These are phyloP conservation scores for Aspergillus homomorphus DNA, from an alignment of 495 filamentous ascomycete genomes.

Conservation along the genomic window DNA sequence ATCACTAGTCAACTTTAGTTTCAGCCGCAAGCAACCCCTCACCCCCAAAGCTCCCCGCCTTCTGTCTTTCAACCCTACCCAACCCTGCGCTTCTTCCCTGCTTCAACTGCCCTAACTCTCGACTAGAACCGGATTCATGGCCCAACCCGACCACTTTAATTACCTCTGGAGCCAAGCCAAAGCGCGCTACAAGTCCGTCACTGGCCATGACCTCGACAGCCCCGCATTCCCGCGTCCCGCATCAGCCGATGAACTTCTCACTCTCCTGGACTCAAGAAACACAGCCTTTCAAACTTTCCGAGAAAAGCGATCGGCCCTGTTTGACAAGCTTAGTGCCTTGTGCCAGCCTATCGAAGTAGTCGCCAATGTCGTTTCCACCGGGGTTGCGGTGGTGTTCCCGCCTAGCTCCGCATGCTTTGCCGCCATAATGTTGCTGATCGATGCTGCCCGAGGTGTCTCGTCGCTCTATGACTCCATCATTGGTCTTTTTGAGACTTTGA, in stretches of 20 bases:
- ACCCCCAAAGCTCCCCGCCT: too few relatives aligned
- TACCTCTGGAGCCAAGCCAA: slow-evolving; percentile 3
- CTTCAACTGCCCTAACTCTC: not conserved
- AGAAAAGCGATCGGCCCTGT: not conserved
- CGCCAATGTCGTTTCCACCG: not conserved
- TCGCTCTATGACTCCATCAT: not conserved
- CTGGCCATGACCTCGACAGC: not conserved
- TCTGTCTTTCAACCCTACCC: too few relatives aligned
- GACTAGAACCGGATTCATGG: not conserved
- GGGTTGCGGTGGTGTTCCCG: not conserved
- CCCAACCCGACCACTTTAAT: not conserved
- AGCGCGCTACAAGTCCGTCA: not conserved
- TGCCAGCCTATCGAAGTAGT: not conserved
- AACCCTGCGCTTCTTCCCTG: too few relatives aligned
- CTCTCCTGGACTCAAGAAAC: not conserved
- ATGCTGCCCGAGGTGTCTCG: not conserved
- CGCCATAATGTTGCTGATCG: not conserved
- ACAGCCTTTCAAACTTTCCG: not conserved
- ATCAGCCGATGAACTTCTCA: not conserved
- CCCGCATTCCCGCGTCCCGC: not conserved
- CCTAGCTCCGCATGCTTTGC: not conserved
- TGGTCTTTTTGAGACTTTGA: not conserved
- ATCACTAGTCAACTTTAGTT: too few relatives aligned
- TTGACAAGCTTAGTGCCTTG: not conserved
- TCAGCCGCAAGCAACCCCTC: too few relatives aligned